Evolutionary conservation across 2,329 filamentous ascomycete species (phyloP), one percentile per base, ranked within the genome.

Genomic region (Aspergillus brasiliensis): DNA sequence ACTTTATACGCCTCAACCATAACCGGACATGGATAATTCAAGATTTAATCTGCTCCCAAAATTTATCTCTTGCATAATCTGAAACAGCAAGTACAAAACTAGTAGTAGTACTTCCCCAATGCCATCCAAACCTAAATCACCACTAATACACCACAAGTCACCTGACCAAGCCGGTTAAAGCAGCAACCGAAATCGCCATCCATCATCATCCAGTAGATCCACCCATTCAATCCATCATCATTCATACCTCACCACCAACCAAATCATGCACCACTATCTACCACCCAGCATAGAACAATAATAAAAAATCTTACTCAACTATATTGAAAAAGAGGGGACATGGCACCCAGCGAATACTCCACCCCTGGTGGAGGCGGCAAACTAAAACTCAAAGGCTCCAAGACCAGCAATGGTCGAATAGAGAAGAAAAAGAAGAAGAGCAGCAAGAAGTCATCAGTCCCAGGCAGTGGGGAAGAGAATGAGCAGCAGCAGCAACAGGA

Each of bases 321-420:
- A n/a, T 15, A 52, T 17, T 13, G 3, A 15, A 11, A 34, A 13
- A 34, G 11, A 34, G 31, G 11, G 28, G 17, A 25, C 21, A 72
- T 71, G 68, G 62, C 69, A 51, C 65, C 63, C 57, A 88, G 91
- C 75, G 91, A 96, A 67, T 96, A 96, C 51, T 80, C 86, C 63
- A 77, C 82, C n/a, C 25, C 25, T 58, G 83, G 84, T 62, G 83
- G 86, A 59, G 86, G 88, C 70, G 92, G 92, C 68, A 89, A 89
- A 62, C 85, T 97, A 34, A 94, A 91, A 73, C 84, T 97, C 61
- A 97, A 97, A 80, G 92, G 92, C 70, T 84, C 81, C 62, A 88
- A 87, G 70, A 80, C 83, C 63, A 88, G 85, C 49, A 75, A 76
- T 38, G 71, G 77, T n/a, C 72, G 77, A 51, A 68, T 80, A 51